Evolutionary conservation across 108 stramenopile genomes (phyloP).

Genomic region (Chaetoceros muelleri): DNA sequence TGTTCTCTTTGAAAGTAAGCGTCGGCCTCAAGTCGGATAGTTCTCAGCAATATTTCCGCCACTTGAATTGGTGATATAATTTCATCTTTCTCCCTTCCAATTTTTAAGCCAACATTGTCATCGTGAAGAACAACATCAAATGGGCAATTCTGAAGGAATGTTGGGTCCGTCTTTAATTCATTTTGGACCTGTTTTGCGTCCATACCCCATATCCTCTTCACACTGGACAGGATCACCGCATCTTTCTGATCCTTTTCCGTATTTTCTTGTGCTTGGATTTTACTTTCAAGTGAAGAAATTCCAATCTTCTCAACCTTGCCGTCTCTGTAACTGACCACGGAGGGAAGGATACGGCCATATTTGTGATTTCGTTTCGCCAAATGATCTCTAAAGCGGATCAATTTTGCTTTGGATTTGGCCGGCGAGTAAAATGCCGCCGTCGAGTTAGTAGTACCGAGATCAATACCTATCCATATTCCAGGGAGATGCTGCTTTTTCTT

Average conservation of each 20-base stretch:
- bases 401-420: neutral
- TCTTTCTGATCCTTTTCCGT: constrained; percentile 16
- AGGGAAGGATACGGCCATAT: constrained; percentile 18
- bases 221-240: constrained; percentile 5
- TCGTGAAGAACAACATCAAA: constrained; percentile 14
- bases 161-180: neutral
- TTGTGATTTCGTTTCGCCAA: neutral
- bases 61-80: constrained; percentile 40
- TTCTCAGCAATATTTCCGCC: constrained; percentile 29
- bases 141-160: neutral
- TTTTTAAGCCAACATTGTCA: neutral
- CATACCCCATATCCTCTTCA: constrained; percentile 1
- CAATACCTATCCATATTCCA: constrained; percentile 77
- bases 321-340: constrained; percentile 25
- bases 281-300: constrained; percentile 2
- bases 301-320: neutral
- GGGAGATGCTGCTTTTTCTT: no score
- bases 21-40: constrained; percentile 37
- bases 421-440: constrained; percentile 10
- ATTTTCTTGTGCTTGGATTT: constrained; percentile 19
- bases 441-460: constrained; percentile 76
- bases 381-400: neutral
- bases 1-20: constrained; percentile 27
- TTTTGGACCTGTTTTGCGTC: neutral
- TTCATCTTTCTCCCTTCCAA: constrained; percentile 21